These are phyloP conservation scores for Leucosporidium yakuticum DNA, from an alignment of 768 basidiomycete genomes.

Conservation along the genomic window DNA sequence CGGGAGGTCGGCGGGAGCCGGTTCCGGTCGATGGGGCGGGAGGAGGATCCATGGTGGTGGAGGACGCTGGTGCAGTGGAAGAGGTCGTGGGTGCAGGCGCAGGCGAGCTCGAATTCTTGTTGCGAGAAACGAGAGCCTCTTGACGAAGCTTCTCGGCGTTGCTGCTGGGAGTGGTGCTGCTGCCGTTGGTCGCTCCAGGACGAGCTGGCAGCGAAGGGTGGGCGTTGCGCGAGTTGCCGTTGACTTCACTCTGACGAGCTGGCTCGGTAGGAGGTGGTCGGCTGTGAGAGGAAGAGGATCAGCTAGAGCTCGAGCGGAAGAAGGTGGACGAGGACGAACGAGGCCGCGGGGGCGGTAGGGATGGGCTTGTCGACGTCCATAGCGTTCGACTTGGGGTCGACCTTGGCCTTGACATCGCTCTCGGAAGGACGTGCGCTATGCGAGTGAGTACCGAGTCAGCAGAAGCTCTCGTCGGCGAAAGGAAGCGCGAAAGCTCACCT, in stretches of 20 bases:
- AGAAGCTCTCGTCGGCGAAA: not conserved
- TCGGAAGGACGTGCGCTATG: not conserved
- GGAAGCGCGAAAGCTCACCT: too few species aligned
- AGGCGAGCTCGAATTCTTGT: not conserved
- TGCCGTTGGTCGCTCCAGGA: not conserved
- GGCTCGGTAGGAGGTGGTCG: not conserved
- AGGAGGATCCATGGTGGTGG: slow-evolving; percentile 27
- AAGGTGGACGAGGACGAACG: not conserved
- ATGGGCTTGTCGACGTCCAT: slow-evolving; percentile 5
- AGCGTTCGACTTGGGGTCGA: not conserved
- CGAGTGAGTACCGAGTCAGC: not conserved
- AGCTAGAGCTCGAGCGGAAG: not conserved
- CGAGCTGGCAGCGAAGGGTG: not conserved
- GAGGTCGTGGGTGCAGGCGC: not conserved
- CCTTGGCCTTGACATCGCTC: slow-evolving; percentile 7
- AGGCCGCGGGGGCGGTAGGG: not conserved
- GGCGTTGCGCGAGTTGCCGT: not conserved
- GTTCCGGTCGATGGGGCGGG: slow-evolving; percentile 1
- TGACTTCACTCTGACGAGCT: slow-evolving; percentile 1
- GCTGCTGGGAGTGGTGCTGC: not conserved
- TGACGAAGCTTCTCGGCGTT: slow-evolving; percentile 18
- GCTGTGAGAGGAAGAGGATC: not conserved
- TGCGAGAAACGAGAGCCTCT: slow-evolving; percentile 14
- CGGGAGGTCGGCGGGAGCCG: not conserved
- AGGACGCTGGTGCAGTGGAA: slow-evolving; percentile 4